phyloP scores from a whole-genome alignment of 2,329 filamentous ascomycete species.

The Colletotrichum cordylinicola region DNA sequence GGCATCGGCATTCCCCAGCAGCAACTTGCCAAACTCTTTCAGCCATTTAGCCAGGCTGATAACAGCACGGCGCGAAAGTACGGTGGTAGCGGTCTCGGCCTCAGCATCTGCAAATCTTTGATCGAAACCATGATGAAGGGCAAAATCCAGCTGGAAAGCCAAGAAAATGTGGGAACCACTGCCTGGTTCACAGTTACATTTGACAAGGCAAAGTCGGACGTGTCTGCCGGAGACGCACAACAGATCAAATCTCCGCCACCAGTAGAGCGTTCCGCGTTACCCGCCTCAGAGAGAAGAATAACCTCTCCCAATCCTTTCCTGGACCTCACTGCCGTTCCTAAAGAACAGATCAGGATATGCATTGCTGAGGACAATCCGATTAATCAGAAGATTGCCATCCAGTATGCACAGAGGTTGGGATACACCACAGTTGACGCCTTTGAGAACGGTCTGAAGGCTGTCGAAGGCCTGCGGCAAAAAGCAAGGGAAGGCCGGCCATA shows the following conservation, averaged over 20 bases:
- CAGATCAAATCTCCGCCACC: constrained; percentile 41
- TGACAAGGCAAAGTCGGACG: constrained; percentile 75
- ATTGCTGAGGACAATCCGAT: constrained; percentile 96
- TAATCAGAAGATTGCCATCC: constrained; percentile 92
- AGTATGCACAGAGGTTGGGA: constrained; percentile 85
- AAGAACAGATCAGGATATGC: constrained; percentile 83
- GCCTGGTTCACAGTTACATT: constrained; percentile 86
- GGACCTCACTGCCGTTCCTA: constrained; percentile 75
- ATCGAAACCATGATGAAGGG: constrained; percentile 93
- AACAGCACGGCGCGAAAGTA: constrained; percentile 90
- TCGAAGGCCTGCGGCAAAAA: constrained; percentile 80
- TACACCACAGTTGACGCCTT: constrained; percentile 85
- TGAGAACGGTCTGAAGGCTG: constrained; percentile 86
- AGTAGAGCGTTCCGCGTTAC: constrained; percentile 36
- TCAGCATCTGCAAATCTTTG: constrained; percentile 94
- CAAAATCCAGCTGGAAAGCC: constrained; percentile 80
- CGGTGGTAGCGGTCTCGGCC: constrained; percentile 86
- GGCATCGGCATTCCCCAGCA: constrained; percentile 89
- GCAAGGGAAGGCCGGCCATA: constrained; percentile 78
- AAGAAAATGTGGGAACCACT: constrained; percentile 72
- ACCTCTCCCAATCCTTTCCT: constrained; percentile 53
- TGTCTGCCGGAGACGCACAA: constrained; percentile 60
- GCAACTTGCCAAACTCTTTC: constrained; percentile 84
- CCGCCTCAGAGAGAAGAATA: constrained; percentile 39
- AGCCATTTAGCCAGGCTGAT: constrained; percentile 92